phyloP scores from a whole-genome alignment of 2,329 filamentous ascomycete species.

The Neonectria sp. region DNA sequence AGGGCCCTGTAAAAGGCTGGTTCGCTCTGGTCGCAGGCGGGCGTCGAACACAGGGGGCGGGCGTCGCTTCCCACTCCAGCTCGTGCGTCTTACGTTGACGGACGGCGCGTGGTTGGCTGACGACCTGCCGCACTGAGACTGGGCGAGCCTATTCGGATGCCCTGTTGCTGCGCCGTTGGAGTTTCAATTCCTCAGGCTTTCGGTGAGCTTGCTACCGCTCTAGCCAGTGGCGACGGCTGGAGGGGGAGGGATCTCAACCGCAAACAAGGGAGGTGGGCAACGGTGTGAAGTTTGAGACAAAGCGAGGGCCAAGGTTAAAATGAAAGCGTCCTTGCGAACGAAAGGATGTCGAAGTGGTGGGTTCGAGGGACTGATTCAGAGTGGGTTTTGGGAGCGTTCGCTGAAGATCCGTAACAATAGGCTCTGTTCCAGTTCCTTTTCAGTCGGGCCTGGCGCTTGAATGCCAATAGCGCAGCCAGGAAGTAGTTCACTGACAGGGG shows the following conservation, averaged over 20 bases:
- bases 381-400: conserved; percentile 2
- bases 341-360: background rate
- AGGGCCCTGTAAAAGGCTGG: background rate
- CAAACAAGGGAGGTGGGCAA: background rate
- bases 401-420: background rate
- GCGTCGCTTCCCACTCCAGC: conserved; percentile 8
- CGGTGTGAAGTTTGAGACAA: background rate
- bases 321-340: conserved; percentile 1
- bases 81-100: conserved; percentile 7
- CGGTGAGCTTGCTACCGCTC: background rate
- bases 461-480: conserved; percentile 18
- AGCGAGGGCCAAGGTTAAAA: background rate
- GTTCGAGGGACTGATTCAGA: background rate
- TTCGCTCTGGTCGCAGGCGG: background rate
- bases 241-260: background rate
- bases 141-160: conserved; percentile 2
- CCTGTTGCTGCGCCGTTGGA: conserved; percentile 11
- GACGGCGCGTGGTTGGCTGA: conserved; percentile 16
- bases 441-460: conserved; percentile 26
- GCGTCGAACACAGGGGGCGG: conserved; percentile 5
- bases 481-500: conserved; percentile 16
- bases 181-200: background rate
- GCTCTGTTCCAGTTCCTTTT: background rate
- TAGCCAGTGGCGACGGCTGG: background rate
- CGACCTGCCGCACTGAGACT: conserved; percentile 19